Evolutionary conservation across 1,139 yeast species (phyloP).

Genomic region (Hemisphaericaspora lyxosophila): DNA sequence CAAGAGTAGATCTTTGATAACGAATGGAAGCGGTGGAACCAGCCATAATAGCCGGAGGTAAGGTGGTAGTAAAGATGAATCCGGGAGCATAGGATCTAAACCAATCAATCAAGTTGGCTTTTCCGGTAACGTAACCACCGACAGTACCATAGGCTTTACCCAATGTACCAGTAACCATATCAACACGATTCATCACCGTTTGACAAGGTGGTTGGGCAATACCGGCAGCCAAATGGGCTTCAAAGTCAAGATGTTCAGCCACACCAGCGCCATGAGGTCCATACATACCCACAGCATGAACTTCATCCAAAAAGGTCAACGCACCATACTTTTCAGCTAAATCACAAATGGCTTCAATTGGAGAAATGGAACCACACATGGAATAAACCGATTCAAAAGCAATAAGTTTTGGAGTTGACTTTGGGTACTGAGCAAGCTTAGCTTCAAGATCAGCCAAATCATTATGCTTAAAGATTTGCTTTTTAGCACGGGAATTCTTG

Average conservation of each 20-base stretch:
- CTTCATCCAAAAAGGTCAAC: conserved; percentile 93
- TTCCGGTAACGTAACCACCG: conserved; percentile 97
- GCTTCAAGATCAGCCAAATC: conserved; percentile 79
- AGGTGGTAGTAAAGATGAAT: conserved; percentile 90
- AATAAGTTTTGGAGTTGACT: conserved; percentile 84
- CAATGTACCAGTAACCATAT: conserved; percentile 94
- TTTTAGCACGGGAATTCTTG: conserved; percentile 82
- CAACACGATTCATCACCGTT: conserved; percentile 85
- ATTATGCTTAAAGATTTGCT: conserved; percentile 90
- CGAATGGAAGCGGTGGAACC: conserved; percentile 88
- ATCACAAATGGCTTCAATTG: conserved; percentile 89
- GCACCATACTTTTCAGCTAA: conserved; percentile 98
- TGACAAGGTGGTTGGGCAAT: conserved; percentile 47
- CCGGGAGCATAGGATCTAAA: conserved; percentile 96
- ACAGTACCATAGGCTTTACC: conserved; percentile 97
- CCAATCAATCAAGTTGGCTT: conserved; percentile 84
- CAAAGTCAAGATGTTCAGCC: conserved; percentile 92
- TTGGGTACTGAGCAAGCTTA: conserved; percentile 75
- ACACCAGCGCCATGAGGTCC: conserved; percentile 99
- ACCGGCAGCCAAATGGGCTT: conserved; percentile 71
- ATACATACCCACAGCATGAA: conserved; percentile 97
- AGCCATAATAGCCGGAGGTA: conserved; percentile 98
- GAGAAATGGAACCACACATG: conserved; percentile 97
- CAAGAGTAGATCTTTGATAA: conserved; percentile 74
- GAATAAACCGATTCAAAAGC: conserved; percentile 97